A percentile compares a stretch with the other conserved stretches of the same genome.
phyloP scores from a whole-genome alignment of 306 rosid genomes.

The Acacia confusa region DNA sequence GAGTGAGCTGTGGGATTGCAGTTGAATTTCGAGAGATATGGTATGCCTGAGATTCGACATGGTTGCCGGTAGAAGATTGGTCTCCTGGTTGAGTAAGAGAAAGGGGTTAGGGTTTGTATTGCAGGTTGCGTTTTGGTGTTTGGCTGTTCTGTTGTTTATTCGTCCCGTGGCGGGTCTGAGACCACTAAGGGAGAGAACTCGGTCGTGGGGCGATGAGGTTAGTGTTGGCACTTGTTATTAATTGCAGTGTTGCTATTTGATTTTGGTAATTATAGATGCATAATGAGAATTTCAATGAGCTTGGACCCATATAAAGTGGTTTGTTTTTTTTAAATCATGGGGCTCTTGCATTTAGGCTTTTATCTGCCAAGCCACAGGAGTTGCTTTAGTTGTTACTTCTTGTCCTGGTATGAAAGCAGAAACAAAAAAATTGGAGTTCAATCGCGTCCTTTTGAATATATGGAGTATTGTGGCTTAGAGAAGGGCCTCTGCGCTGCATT shows the following conservation, averaged over 20 bases:
- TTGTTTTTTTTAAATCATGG: not conserved
- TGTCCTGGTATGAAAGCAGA: constrained; percentile 12
- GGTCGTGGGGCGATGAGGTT: constrained; percentile 98
- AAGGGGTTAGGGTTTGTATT: constrained; percentile 41
- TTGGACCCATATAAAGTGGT: not conserved
- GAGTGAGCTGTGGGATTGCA: constrained; percentile 35
- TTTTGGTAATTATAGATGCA: not conserved
- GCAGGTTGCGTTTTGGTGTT: constrained; percentile 44
- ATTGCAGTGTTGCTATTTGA: not conserved
- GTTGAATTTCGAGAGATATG: constrained; percentile 45
- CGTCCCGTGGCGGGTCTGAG: constrained; percentile 74
- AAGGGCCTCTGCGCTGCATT: constrained; percentile 8
- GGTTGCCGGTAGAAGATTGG: constrained; percentile 45
- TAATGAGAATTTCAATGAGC: not conserved
- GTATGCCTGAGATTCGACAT: constrained; percentile 42
- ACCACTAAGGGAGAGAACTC: constrained; percentile 85
- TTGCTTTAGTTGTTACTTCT: not conserved
- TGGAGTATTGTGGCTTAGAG: constrained; percentile 22
- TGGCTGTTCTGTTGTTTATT: constrained; percentile 44
- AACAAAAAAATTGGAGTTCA: constrained; percentile 19
- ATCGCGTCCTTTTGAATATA: not conserved
- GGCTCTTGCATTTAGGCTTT: not conserved
- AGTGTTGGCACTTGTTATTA: constrained; percentile 21
- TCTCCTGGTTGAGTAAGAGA: constrained; percentile 37
- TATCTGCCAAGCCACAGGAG: not conserved